Percentiles rank a stretch among this genome's conserved stretches.
These are phyloP conservation scores for Coemansia sp. DNA, from an alignment of 192 early-diverging fungal genomes.

Conservation along the genomic window DNA sequence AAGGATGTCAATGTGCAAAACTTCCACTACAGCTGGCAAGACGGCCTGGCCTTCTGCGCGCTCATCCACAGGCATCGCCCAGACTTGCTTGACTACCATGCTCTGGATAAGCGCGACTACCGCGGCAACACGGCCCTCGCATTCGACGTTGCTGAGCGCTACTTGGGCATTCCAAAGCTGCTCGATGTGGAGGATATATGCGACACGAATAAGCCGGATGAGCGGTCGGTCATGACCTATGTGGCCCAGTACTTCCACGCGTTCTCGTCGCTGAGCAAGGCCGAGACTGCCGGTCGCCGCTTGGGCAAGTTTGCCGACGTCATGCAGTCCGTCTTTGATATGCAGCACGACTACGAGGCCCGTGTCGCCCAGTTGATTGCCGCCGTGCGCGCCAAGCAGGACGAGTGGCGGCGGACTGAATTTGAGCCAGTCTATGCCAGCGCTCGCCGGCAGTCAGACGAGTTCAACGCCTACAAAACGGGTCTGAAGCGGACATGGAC, in stretches of 20 bases:
- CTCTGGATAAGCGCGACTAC: conserved; percentile 77
- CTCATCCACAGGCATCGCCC: conserved; percentile 97
- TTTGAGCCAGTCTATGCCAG: conserved; percentile 72
- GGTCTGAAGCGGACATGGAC: conserved; percentile 83
- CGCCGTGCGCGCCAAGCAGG: conserved; percentile 61
- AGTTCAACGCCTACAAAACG: conserved; percentile 85
- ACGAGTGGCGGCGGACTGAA: conserved; percentile 62
- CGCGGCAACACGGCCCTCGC: conserved; percentile 89
- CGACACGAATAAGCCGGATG: conserved; percentile 91
- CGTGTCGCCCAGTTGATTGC: conserved; percentile 76
- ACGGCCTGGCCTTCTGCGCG: conserved; percentile 94
- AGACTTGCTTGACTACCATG: conserved; percentile 86
- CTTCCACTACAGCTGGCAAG: conserved; percentile 91
- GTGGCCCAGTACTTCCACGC: conserved; percentile 99
- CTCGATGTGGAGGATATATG: conserved; percentile 96
- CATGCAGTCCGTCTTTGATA: conserved; percentile 85
- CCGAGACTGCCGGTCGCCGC: conserved; percentile 87
- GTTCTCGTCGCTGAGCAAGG: conserved; percentile 78
- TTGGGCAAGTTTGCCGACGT: conserved; percentile 90
- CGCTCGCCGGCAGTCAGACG: conserved; percentile 67
- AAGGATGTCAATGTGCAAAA: conserved; percentile 84
- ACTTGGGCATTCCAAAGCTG: conserved; percentile 89
- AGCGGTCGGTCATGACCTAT: conserved; percentile 96
- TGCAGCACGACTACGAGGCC: conserved; percentile 91
- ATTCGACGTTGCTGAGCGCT: conserved; percentile 88